phyloP scores from a whole-genome alignment of 2,329 filamentous ascomycete species.

The Paracoccidioides brasiliensis region DNA sequence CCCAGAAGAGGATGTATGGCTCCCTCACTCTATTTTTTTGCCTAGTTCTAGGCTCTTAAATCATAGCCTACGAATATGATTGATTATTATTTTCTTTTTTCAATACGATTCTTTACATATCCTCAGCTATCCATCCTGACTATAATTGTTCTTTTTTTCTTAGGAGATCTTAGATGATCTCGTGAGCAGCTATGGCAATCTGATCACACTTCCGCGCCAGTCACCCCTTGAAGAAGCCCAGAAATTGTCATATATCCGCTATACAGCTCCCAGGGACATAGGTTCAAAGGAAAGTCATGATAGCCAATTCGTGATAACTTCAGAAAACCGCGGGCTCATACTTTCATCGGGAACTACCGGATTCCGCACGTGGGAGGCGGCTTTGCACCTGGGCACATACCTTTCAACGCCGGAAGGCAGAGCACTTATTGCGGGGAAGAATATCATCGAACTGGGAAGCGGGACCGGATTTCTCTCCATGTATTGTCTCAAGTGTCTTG shows the following conservation, averaged over 20 bases:
- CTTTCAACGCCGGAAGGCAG: constrained; percentile 37
- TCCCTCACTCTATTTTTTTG: constrained; percentile 4
- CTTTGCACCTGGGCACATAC: constrained; percentile 50
- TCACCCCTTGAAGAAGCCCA: constrained; percentile 54
- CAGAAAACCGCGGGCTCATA: constrained; percentile 43
- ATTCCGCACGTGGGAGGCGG: constrained; percentile 57
- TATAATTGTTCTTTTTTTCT: constrained; percentile 10
- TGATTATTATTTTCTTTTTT: background rate
- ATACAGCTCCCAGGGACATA: constrained; percentile 33
- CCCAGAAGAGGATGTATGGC: constrained; percentile 73
- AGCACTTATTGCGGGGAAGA: constrained; percentile 37
- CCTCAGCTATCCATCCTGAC: constrained; percentile 11
- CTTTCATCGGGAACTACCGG: constrained; percentile 51
- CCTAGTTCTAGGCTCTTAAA: constrained; percentile 11
- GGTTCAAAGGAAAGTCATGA: background rate
- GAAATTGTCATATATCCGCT: constrained; percentile 62
- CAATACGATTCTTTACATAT: constrained; percentile 5
- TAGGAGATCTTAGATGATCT: constrained; percentile 77
- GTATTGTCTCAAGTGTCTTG: constrained; percentile 47
- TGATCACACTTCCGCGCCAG: constrained; percentile 52
- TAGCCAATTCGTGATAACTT: constrained; percentile 26
- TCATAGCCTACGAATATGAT: constrained; percentile 7
- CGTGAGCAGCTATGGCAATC: constrained; percentile 52
- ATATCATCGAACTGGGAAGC: constrained; percentile 51
- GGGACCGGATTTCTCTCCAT: constrained; percentile 55